Percentiles rank a stretch among this genome's conserved stretches.
phyloP scores from a whole-genome alignment of 2,329 filamentous ascomycete genomes.

The Diaporthe longicolla region DNA sequence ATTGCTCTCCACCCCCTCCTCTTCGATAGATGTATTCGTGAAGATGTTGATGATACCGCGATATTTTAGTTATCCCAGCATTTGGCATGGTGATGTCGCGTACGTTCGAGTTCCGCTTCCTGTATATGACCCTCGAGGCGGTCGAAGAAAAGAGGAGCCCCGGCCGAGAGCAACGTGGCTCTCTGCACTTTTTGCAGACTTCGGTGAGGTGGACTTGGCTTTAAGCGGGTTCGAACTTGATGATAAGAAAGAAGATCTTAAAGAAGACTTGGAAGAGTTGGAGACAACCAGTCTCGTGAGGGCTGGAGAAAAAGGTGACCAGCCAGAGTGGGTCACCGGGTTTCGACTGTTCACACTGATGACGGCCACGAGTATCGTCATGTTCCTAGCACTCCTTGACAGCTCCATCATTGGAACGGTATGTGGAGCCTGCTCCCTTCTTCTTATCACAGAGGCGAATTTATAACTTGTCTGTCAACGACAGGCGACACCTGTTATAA shows the following conservation, averaged over 20 bases:
- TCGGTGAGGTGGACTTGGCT: not conserved
- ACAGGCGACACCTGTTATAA: slow-evolving; percentile 1
- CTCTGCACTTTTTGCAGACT: slow-evolving; percentile 9
- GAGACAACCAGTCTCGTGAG: not conserved
- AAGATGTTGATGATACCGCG: slow-evolving; percentile 8
- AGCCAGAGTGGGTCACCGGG: slow-evolving; percentile 11
- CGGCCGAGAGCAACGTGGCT: slow-evolving; percentile 10
- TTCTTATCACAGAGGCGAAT: not conserved
- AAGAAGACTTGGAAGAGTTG: not conserved
- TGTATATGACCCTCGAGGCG: not conserved
- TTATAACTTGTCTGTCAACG: not conserved
- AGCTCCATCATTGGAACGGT: slow-evolving; percentile 14
- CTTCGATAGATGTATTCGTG: not conserved
- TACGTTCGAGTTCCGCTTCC: slow-evolving; percentile 10
- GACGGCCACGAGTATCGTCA: slow-evolving; percentile 14
- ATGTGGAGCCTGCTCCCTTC: not conserved
- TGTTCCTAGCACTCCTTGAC: slow-evolving; percentile 1
- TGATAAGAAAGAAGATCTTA: not conserved
- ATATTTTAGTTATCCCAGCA: slow-evolving; percentile 12
- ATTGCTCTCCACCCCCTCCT: not conserved
- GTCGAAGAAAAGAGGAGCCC: not conserved
- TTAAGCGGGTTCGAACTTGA: not conserved
- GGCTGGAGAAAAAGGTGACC: not conserved
- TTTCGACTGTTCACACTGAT: not conserved
- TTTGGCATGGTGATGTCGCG: slow-evolving; percentile 3